Percentiles rank a stretch among this genome's conserved stretches.
Conservation (phyloP, 2,329 filamentous ascomycete genomes). For the Fusarium lateritium region DNA sequence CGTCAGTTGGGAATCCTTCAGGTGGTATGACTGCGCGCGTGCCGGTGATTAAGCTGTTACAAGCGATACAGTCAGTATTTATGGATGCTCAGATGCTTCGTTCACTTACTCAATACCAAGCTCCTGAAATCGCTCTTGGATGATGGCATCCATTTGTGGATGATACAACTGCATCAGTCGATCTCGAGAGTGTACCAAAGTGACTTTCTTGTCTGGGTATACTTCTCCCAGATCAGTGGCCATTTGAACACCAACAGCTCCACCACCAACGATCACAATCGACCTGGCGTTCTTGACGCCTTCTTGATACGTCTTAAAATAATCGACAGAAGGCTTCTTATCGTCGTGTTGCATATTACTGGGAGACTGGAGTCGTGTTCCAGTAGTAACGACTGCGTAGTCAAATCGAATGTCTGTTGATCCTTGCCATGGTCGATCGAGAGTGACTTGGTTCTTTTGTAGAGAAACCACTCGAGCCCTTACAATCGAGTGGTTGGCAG, state of each 20-base stretch:
- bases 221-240: constrained; percentile 47
- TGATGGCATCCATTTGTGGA: constrained; percentile 44
- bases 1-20: constrained; percentile 42
- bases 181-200: constrained; percentile 45
- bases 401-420: constrained; percentile 44
- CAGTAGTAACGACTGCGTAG: constrained; percentile 43
- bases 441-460: constrained; percentile 37
- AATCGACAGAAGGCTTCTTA: constrained; percentile 38
- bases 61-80: not conserved
- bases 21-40: constrained; percentile 42
- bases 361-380: constrained; percentile 43
- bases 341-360: constrained; percentile 47
- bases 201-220: constrained; percentile 45
- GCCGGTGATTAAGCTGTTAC: constrained; percentile 39
- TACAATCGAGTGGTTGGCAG: constrained; percentile 40
- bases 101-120: constrained; percentile 47
- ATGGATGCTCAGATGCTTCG: too few species aligned
- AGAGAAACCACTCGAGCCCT: constrained; percentile 37
- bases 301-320: constrained; percentile 44
- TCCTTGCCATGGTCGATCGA: constrained; percentile 46
- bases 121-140: constrained; percentile 38
- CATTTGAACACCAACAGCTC: constrained; percentile 48
- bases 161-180: constrained; percentile 47
- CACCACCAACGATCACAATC: constrained; percentile 47
- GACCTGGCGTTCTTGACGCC: constrained; percentile 37